These are phyloP conservation scores for Tuctoria greenei DNA, from an alignment of 176 grass and related monocot genomes.

Conservation along the genomic window DNA sequence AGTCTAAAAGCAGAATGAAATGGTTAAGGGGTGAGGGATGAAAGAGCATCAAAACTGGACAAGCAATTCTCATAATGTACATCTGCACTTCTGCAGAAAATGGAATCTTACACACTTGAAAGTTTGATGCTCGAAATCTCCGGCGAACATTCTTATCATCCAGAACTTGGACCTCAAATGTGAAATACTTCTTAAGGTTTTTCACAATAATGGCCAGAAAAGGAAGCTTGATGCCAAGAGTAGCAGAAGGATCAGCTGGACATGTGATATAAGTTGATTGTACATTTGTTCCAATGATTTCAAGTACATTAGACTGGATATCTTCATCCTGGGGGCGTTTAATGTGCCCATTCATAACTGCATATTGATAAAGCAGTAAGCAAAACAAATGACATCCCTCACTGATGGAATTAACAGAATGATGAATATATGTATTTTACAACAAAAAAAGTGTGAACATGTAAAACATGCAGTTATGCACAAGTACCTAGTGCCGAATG, in stretches of 20 bases:
- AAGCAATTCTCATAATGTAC: not conserved
- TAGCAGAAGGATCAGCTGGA: conserved; percentile 77
- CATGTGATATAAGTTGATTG: conserved; percentile 97
- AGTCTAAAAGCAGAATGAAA: conserved; percentile 8
- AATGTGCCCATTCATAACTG: conserved; percentile 83
- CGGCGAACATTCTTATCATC: conserved; percentile 97
- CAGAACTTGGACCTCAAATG: conserved; percentile 92
- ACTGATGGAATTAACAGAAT: not conserved
- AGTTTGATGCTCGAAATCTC: conserved; percentile 84
- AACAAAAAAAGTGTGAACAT: not conserved
- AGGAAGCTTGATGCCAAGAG: conserved; percentile 88
- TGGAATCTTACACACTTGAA: conserved; percentile 60
- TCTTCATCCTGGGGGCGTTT: conserved; percentile 91
- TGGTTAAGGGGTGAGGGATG: not conserved
- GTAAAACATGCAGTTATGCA: not conserved
- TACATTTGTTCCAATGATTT: conserved; percentile 89
- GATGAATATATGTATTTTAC: not conserved
- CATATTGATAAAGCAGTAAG: conserved; percentile 22
- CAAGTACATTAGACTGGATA: conserved; percentile 91
- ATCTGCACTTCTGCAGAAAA: not conserved
- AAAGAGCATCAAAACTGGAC: conserved; percentile 8
- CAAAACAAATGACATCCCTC: conserved; percentile 2
- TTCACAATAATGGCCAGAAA: conserved; percentile 84
- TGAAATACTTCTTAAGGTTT: conserved; percentile 96
- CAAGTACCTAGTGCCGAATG: too few relatives aligned